Base-by-base conservation (phyloP, 768 basidiomycete genomes). In the Boletus huronensis region DNA sequence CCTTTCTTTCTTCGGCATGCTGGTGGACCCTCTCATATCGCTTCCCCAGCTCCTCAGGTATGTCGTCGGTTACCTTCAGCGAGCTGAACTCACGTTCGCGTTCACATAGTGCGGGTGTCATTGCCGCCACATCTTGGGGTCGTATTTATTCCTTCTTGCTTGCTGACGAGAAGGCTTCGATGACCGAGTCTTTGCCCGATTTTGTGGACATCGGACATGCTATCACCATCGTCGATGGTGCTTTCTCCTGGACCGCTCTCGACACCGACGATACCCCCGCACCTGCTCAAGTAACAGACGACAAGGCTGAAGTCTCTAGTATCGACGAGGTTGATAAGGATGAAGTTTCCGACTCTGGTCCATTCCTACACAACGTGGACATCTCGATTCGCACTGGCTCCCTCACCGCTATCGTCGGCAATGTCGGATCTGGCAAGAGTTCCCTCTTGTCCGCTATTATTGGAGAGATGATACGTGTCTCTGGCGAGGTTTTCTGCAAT, bases 11-110 rank as follows among this genome's bases (percentile, higher is more conserved):
- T 70, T 69, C 36, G 65, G 65, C 16, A 60, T 69, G 68, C 50
- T 70, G 36, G 68, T 69, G 36, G 68, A 69, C 23, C 68, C 68
- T 31, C 61, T 69, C 35, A 59, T 69, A 13, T 39, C 64, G 13
- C 62, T 69, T 44, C 68, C 68, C 10, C 68, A 70, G 55, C 57
- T 66, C 26, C 60, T 70, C 19, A 69, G 66, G 64, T 67, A 56
- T 54, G 55, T 48, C 8, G 6, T 32, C 5, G 4, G 5, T 26
- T 34, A 21, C 28, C 31, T 7, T 35, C 13, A 16, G 4, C 13
- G 26, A 32, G 7, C 38, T 39, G 11, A 39, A 9, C 52, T 44
- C 46, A 52, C 28, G 19, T 17, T 31, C n/a, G 40, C 16, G 3
- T 13, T 13, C n/a, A 4, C 13, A 31, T 32, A 70, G 71, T 60